Percentiles rank a stretch among this genome's conserved stretches.
Conservation (phyloP, 352 stramenopile genomes). For the Phytophthora vignae region DNA sequence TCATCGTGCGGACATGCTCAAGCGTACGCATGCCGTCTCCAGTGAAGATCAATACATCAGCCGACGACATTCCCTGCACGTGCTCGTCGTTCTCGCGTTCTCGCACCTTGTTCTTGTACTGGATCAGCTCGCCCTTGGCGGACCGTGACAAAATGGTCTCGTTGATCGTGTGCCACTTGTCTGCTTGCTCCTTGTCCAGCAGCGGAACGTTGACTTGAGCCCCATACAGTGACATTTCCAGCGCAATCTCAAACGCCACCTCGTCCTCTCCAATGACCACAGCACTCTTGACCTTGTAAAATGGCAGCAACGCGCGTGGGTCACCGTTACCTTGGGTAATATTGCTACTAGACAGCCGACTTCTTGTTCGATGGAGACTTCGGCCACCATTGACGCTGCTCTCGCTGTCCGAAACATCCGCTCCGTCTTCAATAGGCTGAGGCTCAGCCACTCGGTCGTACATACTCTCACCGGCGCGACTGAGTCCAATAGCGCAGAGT, state of each 20-base stretch:
- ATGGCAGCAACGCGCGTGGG: constrained; percentile 51
- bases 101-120: constrained; percentile 71
- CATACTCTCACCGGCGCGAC: constrained; percentile 58
- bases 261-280: constrained; percentile 74
- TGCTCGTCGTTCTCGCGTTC: constrained; percentile 36
- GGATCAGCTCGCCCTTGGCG: constrained; percentile 69
- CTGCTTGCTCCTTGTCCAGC: constrained; percentile 61
- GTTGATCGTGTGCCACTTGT: constrained; percentile 71
- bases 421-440: constrained; percentile 17
- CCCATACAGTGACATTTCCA: constrained; percentile 71
- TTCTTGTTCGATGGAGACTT: constrained; percentile 9
- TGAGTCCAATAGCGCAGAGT: constrained; percentile 63
- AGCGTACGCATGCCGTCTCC: constrained; percentile 52
- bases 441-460: constrained; percentile 31
- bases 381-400: constrained; percentile 10
- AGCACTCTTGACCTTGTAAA: constrained; percentile 57
- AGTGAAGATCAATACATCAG: constrained; percentile 73
- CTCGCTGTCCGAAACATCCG: constrained; percentile 15
- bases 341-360: constrained; percentile 31
- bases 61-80: constrained; percentile 49
- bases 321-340: constrained; percentile 50
- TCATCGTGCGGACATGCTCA: constrained; percentile 61
- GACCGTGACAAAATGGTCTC: constrained; percentile 56
- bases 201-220: constrained; percentile 68
- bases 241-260: constrained; percentile 66